Evolutionary conservation across 495 filamentous ascomycete species (phyloP), one percentile per base, ranked within the genome.

Genomic region (Usnea hakonensis): DNA sequence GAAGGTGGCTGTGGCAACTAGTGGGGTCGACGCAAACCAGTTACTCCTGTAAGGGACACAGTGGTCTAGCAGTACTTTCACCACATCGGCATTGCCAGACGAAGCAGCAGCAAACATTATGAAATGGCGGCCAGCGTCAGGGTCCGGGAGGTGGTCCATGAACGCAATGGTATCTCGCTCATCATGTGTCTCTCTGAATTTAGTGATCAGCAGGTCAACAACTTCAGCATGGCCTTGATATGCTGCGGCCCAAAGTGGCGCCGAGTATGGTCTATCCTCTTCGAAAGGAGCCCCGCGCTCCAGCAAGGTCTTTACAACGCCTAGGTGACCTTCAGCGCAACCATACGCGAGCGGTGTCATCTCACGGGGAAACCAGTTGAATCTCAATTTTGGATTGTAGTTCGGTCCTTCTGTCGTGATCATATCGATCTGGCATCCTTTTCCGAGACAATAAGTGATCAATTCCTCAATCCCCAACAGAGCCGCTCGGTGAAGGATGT

Each of bases 201-300:
- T 61, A 9, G 40, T 33, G 23, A 65, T 55, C 19, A 65, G 63
- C 19, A 55, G 32, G 19, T 65, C 48, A 57, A 61, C 58, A 33
- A 65, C 58, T 7, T 48, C 52, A 23, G 58, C 58, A 35, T 61
- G 63, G 35, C 63, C 63, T 62, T 65, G 63, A 48, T 61, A 46
- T 21, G 63, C 63, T 14, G 63, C 63, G 3, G 37, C 40, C 63
- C 63, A 65, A 26, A 65, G 63, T 3, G 54, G 37, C 21, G 58
- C 58, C 13, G 43, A 55, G 26, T 54, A 23, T 7, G 44, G 33
- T 19, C 46, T 32, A 37, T 62, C 58, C 11, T 48, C 30, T 37
- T 61, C 59, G 23, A 65, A 43, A 30, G 58, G 41, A 40, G 57
- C 58, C 35, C 58, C 58, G 23, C 58, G 63, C 21, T 44, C 43